Conservation (phyloP, 2,329 filamentous ascomycete species). For the Colletotrichum echinochloae region DNA sequence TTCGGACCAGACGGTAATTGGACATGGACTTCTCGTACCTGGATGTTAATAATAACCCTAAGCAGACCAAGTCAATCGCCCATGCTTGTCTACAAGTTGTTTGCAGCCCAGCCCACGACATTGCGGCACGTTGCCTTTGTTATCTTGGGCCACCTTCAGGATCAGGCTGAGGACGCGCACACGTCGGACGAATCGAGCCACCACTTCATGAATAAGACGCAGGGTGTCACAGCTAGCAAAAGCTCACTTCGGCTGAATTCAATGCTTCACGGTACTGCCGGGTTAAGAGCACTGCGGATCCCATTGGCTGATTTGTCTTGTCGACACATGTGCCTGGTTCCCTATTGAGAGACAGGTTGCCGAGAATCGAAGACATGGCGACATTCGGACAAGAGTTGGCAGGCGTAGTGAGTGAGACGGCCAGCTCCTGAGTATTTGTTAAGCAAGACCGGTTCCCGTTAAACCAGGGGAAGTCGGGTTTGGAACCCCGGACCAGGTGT, state of each 20-base stretch:
- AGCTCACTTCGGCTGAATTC: slow-evolving; percentile 11
- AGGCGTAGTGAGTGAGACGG: neutral
- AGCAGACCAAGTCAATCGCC: neutral
- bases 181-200: slow-evolving; percentile 11
- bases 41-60: neutral
- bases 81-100: neutral
- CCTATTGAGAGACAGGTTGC: neutral
- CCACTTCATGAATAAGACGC: neutral
- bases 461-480: neutral
- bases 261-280: neutral
- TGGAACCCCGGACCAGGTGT: neutral
- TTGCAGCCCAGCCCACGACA: neutral
- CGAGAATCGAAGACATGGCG: neutral
- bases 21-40: neutral
- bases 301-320: neutral
- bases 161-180: slow-evolving; percentile 3
- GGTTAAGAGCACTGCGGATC: neutral
- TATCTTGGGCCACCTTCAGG: neutral
- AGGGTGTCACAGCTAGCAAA: neutral
- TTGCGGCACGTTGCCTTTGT: neutral
- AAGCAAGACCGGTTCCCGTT: neutral
- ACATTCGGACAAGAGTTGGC: neutral
- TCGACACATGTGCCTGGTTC: neutral
- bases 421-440: neutral
- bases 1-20: neutral